Conservation (phyloP, 306 rosid species). For the Lathyrus tuberosus region DNA sequence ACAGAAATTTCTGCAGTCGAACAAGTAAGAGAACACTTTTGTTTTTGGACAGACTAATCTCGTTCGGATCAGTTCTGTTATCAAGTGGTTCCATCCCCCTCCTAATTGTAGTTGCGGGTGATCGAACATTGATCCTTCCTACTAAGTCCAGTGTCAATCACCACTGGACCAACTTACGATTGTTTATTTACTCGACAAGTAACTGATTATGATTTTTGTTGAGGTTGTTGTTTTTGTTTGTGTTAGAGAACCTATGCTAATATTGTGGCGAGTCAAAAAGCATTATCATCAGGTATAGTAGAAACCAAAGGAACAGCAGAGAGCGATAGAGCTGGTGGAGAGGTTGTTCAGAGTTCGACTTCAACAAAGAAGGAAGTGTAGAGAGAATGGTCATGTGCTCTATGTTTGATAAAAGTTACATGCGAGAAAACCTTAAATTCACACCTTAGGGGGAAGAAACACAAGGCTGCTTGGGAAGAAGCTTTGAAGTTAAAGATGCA, state of each 20-base stretch:
- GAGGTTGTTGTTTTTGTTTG: neutral
- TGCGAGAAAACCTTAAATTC: neutral
- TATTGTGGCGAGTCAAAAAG: constrained; percentile 22
- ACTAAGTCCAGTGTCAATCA: no score
- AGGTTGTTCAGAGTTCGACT: constrained; percentile 29
- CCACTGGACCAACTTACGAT: no score
- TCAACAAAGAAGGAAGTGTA: constrained; percentile 40
- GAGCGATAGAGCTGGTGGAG: constrained; percentile 22
- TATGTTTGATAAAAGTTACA: constrained; percentile 40
- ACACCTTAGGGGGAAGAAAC: constrained; percentile 46
- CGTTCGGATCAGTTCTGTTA: no score
- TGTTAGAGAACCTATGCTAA: neutral
- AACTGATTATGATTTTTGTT: neutral
- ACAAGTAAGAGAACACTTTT: constrained; percentile 29
- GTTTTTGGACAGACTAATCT: no score
- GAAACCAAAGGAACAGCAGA: neutral
- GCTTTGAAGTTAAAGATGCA: constrained; percentile 42
- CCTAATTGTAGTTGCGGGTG: no score
- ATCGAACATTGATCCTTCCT: no score
- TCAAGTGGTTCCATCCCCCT: no score
- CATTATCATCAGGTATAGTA: constrained; percentile 1
- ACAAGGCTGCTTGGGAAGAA: constrained; percentile 35
- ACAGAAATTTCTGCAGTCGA: constrained; percentile 30
- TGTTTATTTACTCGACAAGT: no score
- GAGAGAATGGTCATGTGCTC: constrained; percentile 56